Conservation (phyloP, 1,139 yeast genomes). For the Blastobotrys persicus region DNA sequence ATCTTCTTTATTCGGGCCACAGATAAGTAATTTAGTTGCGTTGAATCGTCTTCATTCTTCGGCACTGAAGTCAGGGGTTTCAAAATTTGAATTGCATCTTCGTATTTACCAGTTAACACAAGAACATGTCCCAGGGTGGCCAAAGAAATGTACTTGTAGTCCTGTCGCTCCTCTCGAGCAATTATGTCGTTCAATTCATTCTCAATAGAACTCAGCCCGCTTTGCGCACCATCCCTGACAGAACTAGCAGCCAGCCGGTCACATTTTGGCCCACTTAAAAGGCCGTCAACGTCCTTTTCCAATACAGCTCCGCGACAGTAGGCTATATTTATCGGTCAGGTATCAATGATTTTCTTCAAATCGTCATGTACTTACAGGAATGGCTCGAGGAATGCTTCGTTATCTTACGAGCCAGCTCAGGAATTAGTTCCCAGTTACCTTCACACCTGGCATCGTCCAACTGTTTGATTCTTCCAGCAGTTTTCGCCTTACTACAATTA, state of each 20-base stretch:
- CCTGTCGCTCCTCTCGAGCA: constrained; percentile 1
- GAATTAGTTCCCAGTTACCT: constrained; percentile 25
- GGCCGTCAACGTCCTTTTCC: not conserved
- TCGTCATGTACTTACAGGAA: constrained; percentile 7
- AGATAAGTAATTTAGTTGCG: constrained; percentile 21
- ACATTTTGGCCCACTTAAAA: not conserved
- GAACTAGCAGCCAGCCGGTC: constrained; percentile 2
- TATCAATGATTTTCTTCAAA: not conserved
- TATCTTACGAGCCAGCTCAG: constrained; percentile 27
- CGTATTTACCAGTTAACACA: constrained; percentile 22
- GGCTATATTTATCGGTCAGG: not conserved
- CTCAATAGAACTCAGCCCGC: not conserved
- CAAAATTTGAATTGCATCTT: constrained; percentile 21
- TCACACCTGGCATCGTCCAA: constrained; percentile 26
- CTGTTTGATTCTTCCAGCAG: constrained; percentile 12
- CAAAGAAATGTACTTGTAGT: constrained; percentile 20
- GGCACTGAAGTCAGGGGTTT: constrained; percentile 10
- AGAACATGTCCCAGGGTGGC: constrained; percentile 26
- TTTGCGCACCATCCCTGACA: not conserved
- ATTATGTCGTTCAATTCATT: constrained; percentile 6
- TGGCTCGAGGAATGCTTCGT: constrained; percentile 21
- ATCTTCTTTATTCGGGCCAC: constrained; percentile 26
- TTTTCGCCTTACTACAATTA: not conserved
- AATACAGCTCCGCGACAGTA: constrained; percentile 8
- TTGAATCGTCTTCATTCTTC: not conserved